These are phyloP conservation scores for Boletus edulis DNA, from an alignment of 768 basidiomycete species.

Conservation along the genomic window DNA sequence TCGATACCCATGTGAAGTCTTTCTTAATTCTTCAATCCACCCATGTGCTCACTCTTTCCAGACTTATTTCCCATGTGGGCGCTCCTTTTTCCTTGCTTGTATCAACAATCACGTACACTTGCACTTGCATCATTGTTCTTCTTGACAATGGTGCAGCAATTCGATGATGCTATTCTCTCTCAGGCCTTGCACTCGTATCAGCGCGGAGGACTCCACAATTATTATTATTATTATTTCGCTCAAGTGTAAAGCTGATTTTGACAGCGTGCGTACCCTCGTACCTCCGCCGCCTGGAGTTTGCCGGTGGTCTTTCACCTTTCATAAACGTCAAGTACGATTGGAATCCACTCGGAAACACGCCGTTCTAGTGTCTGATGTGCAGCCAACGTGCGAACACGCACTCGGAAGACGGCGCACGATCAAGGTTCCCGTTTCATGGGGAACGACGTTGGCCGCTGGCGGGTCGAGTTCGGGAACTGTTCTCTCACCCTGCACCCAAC, in stretches of 20 bases:
- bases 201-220: constrained; percentile 6
- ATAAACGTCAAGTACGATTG: constrained; percentile 5
- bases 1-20: constrained; percentile 16
- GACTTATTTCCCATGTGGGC: constrained; percentile 25
- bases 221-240: constrained; percentile 4
- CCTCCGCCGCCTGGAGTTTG: constrained; percentile 14
- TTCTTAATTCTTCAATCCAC: constrained; percentile 4
- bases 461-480: constrained; percentile 1
- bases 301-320: constrained; percentile 5
- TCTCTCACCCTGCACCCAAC: neutral
- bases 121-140: constrained; percentile 1
- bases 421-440: constrained; percentile 9
- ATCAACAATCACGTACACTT: constrained; percentile 28
- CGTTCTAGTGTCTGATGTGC: constrained; percentile 3
- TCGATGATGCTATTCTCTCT: constrained; percentile 13
- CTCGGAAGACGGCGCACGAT: neutral
- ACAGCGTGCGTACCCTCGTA: constrained; percentile 25
- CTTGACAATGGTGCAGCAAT: constrained; percentile 11
- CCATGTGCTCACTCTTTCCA: constrained; percentile 7
- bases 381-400: constrained; percentile 12
- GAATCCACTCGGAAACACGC: constrained; percentile 7
- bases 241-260: constrained; percentile 9
- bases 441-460: neutral
- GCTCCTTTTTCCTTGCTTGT: constrained; percentile 13
- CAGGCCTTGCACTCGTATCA: constrained; percentile 25